Percentiles rank a stretch among this genome's conserved stretches.
Evolutionary conservation across 1,284 basidiomycete genomes (phyloP).

Genomic region (Ganoderma sinense): DNA sequence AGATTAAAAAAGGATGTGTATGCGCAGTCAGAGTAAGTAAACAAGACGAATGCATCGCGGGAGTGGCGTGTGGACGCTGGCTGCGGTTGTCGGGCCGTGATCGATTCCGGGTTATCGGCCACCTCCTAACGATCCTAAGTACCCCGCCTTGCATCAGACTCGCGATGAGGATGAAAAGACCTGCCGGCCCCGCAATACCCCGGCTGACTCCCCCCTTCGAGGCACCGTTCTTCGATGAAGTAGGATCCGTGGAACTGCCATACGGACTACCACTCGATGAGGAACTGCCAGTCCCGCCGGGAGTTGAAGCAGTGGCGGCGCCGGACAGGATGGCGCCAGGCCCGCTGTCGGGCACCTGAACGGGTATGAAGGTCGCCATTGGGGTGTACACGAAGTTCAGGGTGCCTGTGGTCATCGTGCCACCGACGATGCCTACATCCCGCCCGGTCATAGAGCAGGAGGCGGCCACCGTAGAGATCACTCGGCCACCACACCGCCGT

Average conservation of each 20-base stretch:
- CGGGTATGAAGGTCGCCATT: neutral
- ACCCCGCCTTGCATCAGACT: neutral
- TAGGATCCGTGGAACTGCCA: neutral
- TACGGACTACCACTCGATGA: no score
- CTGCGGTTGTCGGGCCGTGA: neutral
- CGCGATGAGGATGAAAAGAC: neutral
- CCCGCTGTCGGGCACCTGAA: neutral
- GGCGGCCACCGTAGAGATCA: neutral
- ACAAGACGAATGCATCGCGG: no score
- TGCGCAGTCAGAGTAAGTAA: no score
- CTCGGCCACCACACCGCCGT: neutral
- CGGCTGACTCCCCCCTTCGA: neutral
- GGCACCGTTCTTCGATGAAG: neutral
- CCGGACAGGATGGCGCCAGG: neutral
- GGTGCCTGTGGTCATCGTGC: neutral
- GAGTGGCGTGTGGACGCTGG: no score
- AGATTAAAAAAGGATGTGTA: no score
- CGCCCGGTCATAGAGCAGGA: neutral
- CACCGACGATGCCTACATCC: neutral
- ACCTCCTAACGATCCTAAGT: no score
- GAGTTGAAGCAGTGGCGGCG: neutral
- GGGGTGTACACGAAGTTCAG: neutral
- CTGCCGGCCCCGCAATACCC: neutral
- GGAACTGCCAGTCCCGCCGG: neutral
- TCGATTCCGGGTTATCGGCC: neutral